Conservation (phyloP, 2,329 filamentous ascomycete genomes). For the Aspergillus nomiae region DNA sequence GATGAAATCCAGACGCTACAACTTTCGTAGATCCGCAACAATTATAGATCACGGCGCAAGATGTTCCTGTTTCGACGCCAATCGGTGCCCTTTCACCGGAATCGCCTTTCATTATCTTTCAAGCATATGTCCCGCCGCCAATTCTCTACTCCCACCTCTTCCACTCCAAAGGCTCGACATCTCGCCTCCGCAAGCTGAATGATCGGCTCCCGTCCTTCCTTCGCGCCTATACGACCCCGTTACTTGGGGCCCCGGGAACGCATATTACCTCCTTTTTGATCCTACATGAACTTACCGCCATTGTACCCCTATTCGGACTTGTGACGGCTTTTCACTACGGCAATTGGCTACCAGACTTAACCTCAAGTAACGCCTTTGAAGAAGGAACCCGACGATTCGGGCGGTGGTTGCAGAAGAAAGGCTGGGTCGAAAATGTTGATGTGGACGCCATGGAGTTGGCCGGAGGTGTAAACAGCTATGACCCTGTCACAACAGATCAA, state of each 20-base stretch:
- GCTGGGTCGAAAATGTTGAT: conserved; percentile 66
- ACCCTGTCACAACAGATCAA: conserved; percentile 23
- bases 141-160: conserved; percentile 24
- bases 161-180: conserved; percentile 27
- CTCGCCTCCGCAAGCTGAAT: conserved; percentile 39
- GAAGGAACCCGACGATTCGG: conserved; percentile 75
- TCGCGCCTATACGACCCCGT: conserved; percentile 67
- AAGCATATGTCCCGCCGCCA: conserved; percentile 19
- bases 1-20: background rate
- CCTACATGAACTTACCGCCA: conserved; percentile 87
- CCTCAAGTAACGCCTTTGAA: conserved; percentile 39
- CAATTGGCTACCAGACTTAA: conserved; percentile 66
- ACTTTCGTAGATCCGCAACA: background rate
- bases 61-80: background rate
- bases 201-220: conserved; percentile 65
- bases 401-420: conserved; percentile 73
- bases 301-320: conserved; percentile 75
- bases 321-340: conserved; percentile 79
- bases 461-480: conserved; percentile 8
- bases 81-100: conserved; percentile 15
- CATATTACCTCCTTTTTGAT: conserved; percentile 85
- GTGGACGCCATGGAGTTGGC: conserved; percentile 40
- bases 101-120: conserved; percentile 11
- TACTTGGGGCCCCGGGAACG: conserved; percentile 76
- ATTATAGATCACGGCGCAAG: background rate